phyloP scores from a whole-genome alignment of 495 filamentous ascomycete genomes.

The Xylaria scruposa region DNA sequence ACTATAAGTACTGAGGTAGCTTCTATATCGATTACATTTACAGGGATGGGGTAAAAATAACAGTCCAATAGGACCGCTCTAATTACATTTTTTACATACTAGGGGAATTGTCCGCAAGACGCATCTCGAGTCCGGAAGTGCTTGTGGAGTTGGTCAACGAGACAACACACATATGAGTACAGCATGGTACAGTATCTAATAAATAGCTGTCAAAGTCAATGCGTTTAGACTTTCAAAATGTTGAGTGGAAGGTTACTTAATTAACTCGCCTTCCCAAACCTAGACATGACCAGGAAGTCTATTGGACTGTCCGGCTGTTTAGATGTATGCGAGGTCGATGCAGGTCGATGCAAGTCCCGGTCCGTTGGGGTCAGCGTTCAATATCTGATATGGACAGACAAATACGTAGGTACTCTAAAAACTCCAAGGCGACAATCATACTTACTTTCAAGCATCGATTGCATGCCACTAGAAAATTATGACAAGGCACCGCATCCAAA shows the following conservation, averaged over 20 bases:
- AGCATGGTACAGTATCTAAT: not conserved
- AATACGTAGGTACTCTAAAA: not conserved
- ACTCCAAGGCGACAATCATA: not conserved
- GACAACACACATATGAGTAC: not conserved
- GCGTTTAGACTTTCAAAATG: constrained; percentile 10
- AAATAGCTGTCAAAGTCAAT: not conserved
- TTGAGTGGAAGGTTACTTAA: not conserved
- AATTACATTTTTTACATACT: constrained; percentile 12
- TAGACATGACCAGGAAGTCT: constrained; percentile 4
- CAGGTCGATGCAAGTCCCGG: constrained; percentile 27
- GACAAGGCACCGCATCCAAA: not conserved
- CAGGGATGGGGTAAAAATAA: not conserved
- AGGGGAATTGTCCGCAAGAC: not conserved
- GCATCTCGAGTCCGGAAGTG: not conserved
- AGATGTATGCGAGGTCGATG: constrained; percentile 1
- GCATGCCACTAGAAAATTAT: not conserved
- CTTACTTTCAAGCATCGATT: not conserved
- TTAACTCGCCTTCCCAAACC: not conserved
- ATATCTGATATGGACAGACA: not conserved
- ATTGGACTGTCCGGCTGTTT: constrained; percentile 12
- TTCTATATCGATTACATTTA: constrained; percentile 7
- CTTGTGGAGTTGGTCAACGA: not conserved
- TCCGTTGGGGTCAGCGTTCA: constrained; percentile 16
- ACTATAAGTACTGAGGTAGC: not conserved
- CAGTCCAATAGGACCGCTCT: not conserved